Percentiles rank a stretch among this genome's conserved stretches.
phyloP scores from a whole-genome alignment of 192 early-diverging fungal species.

The Entomortierella chlamydospora region DNA sequence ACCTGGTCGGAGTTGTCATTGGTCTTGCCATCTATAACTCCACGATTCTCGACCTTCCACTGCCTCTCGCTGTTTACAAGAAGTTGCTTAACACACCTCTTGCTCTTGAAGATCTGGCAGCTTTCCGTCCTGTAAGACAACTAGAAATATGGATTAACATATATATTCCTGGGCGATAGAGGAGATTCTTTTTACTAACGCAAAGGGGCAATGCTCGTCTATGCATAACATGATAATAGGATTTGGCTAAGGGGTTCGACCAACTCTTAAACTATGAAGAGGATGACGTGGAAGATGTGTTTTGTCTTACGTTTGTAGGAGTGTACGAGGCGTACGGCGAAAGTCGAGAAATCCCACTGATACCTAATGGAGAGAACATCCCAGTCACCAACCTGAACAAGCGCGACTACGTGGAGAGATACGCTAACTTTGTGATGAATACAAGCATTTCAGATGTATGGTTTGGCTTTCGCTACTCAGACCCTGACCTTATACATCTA shows the following conservation, averaged over 20 bases:
- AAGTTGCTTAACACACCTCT: conserved; percentile 84
- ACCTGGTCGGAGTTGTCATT: conserved; percentile 90
- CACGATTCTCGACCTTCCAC: conserved; percentile 89
- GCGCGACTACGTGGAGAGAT: conserved; percentile 84
- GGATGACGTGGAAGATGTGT: conserved; percentile 84
- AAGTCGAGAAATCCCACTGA: conserved; percentile 69
- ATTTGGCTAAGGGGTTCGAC: conserved; percentile 83
- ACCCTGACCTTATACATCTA: background rate
- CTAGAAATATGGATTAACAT: too few species aligned
- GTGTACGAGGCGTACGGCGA: conserved; percentile 81
- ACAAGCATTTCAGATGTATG: conserved; percentile 66
- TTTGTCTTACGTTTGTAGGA: conserved; percentile 84
- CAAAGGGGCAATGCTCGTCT: too few species aligned
- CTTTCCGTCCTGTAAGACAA: conserved; percentile 71
- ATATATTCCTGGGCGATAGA: too few species aligned
- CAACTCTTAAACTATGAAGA: conserved; percentile 85
- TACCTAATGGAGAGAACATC: conserved; percentile 68
- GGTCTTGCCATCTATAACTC: conserved; percentile 96
- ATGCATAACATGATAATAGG: conserved; percentile 35
- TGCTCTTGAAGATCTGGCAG: conserved; percentile 80
- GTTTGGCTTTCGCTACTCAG: background rate
- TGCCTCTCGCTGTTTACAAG: conserved; percentile 87
- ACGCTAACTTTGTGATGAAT: conserved; percentile 86
- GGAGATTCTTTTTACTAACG: too few species aligned
- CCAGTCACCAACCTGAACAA: conserved; percentile 75